A percentile compares a stretch with the other conserved stretches of the same genome.
These are phyloP conservation scores for Colletotrichum kahawae DNA, from an alignment of 2,329 filamentous ascomycete species.

Conservation along the genomic window DNA sequence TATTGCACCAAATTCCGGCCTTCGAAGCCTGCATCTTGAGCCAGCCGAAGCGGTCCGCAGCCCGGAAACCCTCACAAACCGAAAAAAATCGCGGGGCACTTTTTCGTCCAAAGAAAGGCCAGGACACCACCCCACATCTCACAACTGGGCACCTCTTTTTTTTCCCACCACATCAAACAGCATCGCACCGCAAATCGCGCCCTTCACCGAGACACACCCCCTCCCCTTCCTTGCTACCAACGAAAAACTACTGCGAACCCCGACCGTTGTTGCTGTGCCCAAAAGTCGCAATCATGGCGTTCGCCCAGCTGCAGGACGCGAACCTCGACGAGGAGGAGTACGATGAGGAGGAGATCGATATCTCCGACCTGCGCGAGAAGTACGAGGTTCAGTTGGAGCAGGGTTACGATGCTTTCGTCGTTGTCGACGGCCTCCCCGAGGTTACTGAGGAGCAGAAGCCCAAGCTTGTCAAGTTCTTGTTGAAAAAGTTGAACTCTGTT, in stretches of 20 bases:
- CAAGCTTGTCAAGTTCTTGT: slow-evolving; percentile 94
- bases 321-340: slow-evolving; percentile 85
- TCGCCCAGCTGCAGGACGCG: slow-evolving; percentile 90
- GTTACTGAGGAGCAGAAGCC: slow-evolving; percentile 90
- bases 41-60: slow-evolving; percentile 5
- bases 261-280: not conserved
- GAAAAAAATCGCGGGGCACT: slow-evolving; percentile 22
- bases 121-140: slow-evolving; percentile 7
- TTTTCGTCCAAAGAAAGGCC: slow-evolving; percentile 13
- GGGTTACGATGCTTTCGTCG: slow-evolving; percentile 94
- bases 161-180: slow-evolving; percentile 19
- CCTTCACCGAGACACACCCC: slow-evolving; percentile 19
- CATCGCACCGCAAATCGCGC: slow-evolving; percentile 11
- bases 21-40: not conserved
- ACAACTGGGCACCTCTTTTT: slow-evolving; percentile 20
- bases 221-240: not conserved
- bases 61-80: slow-evolving; percentile 15
- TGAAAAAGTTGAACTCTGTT: slow-evolving; percentile 88
- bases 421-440: slow-evolving; percentile 90
- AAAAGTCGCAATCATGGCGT: slow-evolving; percentile 77
- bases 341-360: slow-evolving; percentile 93
- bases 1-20: not conserved
- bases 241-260: not conserved
- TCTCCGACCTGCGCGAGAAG: slow-evolving; percentile 91
- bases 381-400: slow-evolving; percentile 96